Percentiles rank a stretch among this genome's conserved stretches.
Evolutionary conservation across 352 stramenopile genomes (phyloP).

Genomic region (Pilasporangium apinafurcum): DNA sequence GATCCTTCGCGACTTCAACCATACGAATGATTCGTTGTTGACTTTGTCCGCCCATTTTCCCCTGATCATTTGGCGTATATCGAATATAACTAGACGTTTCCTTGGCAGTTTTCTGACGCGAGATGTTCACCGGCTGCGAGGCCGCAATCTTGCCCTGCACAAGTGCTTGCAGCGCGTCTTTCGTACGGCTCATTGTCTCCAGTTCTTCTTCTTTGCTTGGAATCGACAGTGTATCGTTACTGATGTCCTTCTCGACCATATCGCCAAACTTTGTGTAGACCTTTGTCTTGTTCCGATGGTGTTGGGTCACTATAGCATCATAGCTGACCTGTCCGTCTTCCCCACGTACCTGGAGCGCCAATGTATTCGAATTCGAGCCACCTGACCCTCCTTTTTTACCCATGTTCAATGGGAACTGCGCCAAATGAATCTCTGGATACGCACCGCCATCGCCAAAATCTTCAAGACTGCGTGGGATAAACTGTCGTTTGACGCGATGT

Average conservation of each 20-base stretch:
- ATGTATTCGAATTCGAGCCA: constrained; percentile 23
- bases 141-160: constrained; percentile 90
- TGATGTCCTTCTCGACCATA: constrained; percentile 88
- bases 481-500: constrained; percentile 39
- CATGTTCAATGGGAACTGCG: constrained; percentile 96
- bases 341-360: constrained; percentile 93
- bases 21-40: constrained; percentile 98
- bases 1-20: constrained; percentile 97
- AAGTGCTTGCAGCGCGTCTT: constrained; percentile 86
- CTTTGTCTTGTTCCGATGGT: constrained; percentile 91
- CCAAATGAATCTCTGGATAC: constrained; percentile 98
- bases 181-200: constrained; percentile 61
- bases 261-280: constrained; percentile 94
- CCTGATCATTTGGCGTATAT: constrained; percentile 81
- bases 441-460: constrained; percentile 98
- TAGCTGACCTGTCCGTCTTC: constrained; percentile 87
- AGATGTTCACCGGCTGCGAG: constrained; percentile 58
- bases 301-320: constrained; percentile 96
- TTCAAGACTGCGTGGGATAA: constrained; percentile 47
- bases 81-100: constrained; percentile 79
- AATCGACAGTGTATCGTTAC: constrained; percentile 25
- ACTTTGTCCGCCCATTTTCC: constrained; percentile 37
- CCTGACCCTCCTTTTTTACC: constrained; percentile 78
- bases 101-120: constrained; percentile 89
- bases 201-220: constrained; percentile 58